Base-by-base conservation (phyloP, 2,329 filamentous ascomycete genomes). In the Akanthomyces dipterigenus region DNA sequence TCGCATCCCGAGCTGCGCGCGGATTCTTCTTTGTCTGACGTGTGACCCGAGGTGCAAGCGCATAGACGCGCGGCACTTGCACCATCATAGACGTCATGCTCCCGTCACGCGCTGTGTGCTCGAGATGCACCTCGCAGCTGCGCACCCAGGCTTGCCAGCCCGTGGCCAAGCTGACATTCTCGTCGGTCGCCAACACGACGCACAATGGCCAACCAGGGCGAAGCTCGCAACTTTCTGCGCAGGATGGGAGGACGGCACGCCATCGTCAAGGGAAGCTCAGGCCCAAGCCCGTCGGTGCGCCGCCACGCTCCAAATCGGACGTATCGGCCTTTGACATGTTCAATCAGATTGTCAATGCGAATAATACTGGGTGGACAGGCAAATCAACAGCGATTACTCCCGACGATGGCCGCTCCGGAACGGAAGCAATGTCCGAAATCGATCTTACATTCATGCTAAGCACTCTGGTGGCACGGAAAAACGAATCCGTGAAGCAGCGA, bases 51-150 rank as follows among this genome's bases (percentile, higher is more conserved):
- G 18, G 28, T 8, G 20, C n/a, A 12, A 16, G 18, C 20, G 16
- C 22, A 26, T 28, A 28, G 16, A n/a, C 16, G 24, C 51, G 9
- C 36, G 26, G 45, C 31, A 56, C 46, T 38, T 24, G 38, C 18
- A 14, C 7, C 22, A 49, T 43, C n/a, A 60, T 56, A 53, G 51
- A 62, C 64, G 64, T 58, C 55, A 76, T 76, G 75, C 70, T 71
- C 64, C 65, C 71, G 59, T 69, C 75, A 60, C 68, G 73, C 60
- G 67, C 69, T 40, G 65, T 70, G 62, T 76, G 75, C 67, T 69
- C 68, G 64, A 71, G 69, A 66, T 77, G 74, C 64, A 68, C 69
- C 49, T 67, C 68, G 22, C 69, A 69, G 38, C 54, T 72, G 54
- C 69, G 68, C 38, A 22, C 38, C 36, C 57, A 40, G 59, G 60